Evolutionary conservation across 768 basidiomycete genomes (phyloP).

Genomic region (Phallus indusiatus): DNA sequence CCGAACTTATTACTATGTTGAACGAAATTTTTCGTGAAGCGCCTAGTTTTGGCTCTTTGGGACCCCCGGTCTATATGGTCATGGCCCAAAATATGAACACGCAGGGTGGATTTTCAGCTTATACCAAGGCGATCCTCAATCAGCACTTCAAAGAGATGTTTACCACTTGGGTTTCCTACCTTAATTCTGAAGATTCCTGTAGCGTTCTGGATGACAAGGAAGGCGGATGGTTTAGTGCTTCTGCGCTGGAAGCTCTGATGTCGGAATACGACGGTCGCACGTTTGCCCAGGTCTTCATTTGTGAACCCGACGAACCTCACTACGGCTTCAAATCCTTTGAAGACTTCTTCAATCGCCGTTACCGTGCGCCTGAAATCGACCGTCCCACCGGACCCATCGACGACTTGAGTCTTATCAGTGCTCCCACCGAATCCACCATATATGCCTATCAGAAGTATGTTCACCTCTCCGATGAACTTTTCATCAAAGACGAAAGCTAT

Average conservation of each 20-base stretch:
- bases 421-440: slow-evolving; percentile 45
- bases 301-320: slow-evolving; percentile 29
- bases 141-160: slow-evolving; percentile 37
- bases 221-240: slow-evolving; percentile 41
- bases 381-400: slow-evolving; percentile 31
- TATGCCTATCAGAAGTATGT: slow-evolving; percentile 33
- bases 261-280: slow-evolving; percentile 3
- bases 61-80: slow-evolving; percentile 13
- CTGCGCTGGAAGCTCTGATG: slow-evolving; percentile 20
- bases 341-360: slow-evolving; percentile 43
- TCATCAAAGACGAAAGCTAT: slow-evolving; percentile 55
- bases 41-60: neutral
- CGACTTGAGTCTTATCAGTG: slow-evolving; percentile 32
- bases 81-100: slow-evolving; percentile 14
- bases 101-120: slow-evolving; percentile 16
- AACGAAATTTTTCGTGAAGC: neutral
- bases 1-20: neutral
- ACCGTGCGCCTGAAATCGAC: slow-evolving; percentile 21
- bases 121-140: slow-evolving; percentile 38
- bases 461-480: slow-evolving; percentile 38
- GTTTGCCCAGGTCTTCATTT: slow-evolving; percentile 32
- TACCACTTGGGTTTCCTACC: slow-evolving; percentile 39
- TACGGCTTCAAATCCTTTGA: slow-evolving; percentile 44
- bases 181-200: slow-evolving; percentile 33
- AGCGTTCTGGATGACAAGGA: slow-evolving; percentile 28